These are phyloP conservation scores for Irpex sp. DNA, from an alignment of 1,284 basidiomycete species.

Conservation along the genomic window DNA sequence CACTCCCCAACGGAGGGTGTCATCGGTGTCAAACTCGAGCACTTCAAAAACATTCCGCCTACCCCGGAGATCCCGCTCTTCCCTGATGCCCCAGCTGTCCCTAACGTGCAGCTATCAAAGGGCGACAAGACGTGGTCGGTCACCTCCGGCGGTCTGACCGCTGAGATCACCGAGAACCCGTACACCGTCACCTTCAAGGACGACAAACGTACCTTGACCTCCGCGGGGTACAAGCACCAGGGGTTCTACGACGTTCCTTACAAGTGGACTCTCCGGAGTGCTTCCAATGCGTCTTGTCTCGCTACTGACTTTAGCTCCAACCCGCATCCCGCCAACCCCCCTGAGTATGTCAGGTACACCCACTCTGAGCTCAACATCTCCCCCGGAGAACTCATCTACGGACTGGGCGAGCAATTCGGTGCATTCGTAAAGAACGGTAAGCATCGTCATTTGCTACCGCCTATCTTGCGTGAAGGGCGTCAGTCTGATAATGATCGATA, in stretches of 20 bases:
- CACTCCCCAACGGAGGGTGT: constrained; percentile 66
- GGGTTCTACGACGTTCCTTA: constrained; percentile 63
- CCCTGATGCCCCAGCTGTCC: constrained; percentile 51
- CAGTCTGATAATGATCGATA: not conserved
- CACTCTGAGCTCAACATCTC: constrained; percentile 67
- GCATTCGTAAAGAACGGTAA: constrained; percentile 73
- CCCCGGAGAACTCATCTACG: constrained; percentile 70
- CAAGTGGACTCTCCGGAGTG: constrained; percentile 55
- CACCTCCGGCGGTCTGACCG: constrained; percentile 41
- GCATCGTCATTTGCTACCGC: not conserved
- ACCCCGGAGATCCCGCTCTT: constrained; percentile 58
- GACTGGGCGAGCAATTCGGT: constrained; percentile 71
- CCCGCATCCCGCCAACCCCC: constrained; percentile 42
- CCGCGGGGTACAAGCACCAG: constrained; percentile 58
- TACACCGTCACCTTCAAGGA: constrained; percentile 62
- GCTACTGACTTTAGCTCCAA: constrained; percentile 56
- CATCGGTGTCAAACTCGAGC: constrained; percentile 61
- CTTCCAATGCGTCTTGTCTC: constrained; percentile 59
- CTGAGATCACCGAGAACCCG: constrained; percentile 54
- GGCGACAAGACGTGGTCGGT: constrained; percentile 35
- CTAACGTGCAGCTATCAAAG: constrained; percentile 37
- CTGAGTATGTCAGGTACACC: constrained; percentile 52
- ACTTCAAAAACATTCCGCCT: constrained; percentile 46
- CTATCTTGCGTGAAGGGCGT: not conserved
- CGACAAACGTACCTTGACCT: constrained; percentile 44